These are phyloP conservation scores for Wallacemonas sp. DNA, from an alignment of 208 protist species.

Conservation along the genomic window DNA sequence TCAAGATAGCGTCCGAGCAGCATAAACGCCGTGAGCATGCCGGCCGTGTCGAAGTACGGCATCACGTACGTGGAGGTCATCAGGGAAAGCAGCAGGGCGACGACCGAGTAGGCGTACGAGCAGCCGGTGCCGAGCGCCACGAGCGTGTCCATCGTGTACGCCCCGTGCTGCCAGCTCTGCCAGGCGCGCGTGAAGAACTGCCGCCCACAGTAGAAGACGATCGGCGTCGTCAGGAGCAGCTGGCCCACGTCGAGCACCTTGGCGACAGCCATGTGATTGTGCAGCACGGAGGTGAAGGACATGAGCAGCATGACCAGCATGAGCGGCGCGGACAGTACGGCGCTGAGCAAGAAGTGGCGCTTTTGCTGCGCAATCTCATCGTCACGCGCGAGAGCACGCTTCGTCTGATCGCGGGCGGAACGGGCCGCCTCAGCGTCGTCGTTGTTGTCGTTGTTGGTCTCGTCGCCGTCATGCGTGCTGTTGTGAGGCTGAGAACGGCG, in stretches of 20 bases:
- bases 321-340: slow-evolving; percentile 67
- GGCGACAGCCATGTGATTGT: slow-evolving; percentile 22
- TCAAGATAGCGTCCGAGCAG: slow-evolving; percentile 96
- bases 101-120: slow-evolving; percentile 75
- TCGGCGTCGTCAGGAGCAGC: slow-evolving; percentile 62
- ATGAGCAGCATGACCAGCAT: slow-evolving; percentile 71
- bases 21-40: slow-evolving; percentile 95
- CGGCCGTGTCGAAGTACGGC: slow-evolving; percentile 96
- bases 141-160: slow-evolving; percentile 90
- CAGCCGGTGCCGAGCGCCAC: slow-evolving; percentile 77
- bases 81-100: slow-evolving; percentile 44
- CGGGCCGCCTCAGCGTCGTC: slow-evolving; percentile 21
- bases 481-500: too few relatives aligned
- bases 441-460: neutral
- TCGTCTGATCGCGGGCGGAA: slow-evolving; percentile 29
- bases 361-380: slow-evolving; percentile 62
- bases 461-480: too few relatives aligned
- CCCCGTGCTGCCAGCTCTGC: slow-evolving; percentile 46
- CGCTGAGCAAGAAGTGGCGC: slow-evolving; percentile 41
- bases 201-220: slow-evolving; percentile 83
- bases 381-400: slow-evolving; percentile 59
- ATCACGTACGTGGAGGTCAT: slow-evolving; percentile 29
- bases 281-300: slow-evolving; percentile 36
- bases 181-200: slow-evolving; percentile 77
- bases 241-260: slow-evolving; percentile 53